Conservation (phyloP, 768 basidiomycete species). For the Hydnomerulius pinastri region DNA sequence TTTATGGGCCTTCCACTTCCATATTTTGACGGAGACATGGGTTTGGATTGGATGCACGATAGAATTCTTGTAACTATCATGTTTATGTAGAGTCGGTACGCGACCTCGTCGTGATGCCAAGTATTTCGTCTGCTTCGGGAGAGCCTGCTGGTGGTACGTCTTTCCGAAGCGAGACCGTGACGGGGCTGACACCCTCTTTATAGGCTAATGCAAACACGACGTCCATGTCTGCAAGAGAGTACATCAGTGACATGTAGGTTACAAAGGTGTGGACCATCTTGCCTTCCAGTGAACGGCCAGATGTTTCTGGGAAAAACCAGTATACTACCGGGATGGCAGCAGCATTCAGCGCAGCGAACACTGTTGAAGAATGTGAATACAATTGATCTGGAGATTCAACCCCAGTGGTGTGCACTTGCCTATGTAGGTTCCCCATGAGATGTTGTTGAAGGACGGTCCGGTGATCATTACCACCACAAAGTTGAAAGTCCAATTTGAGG, state of each 20-base stretch:
- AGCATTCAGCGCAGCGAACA: constrained; percentile 59
- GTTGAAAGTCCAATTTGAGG: constrained; percentile 61
- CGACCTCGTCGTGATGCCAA: too few species aligned
- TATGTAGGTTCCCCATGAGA: constrained; percentile 62
- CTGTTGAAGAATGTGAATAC: constrained; percentile 20
- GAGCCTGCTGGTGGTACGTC: constrained; percentile 47
- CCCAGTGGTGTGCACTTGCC: too few species aligned
- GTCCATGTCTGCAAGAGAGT: constrained; percentile 52
- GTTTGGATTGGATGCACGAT: too few species aligned
- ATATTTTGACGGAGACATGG: too few species aligned
- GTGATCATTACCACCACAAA: constrained; percentile 63
- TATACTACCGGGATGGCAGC: constrained; percentile 59
- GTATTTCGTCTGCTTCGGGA: constrained; percentile 43
- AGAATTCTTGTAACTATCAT: too few species aligned
- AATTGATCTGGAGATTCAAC: too few species aligned
- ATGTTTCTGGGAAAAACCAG: constrained; percentile 63
- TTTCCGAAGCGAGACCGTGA: constrained; percentile 45
- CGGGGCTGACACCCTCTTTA: constrained; percentile 45
- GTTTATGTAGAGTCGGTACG: too few species aligned
- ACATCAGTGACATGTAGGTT: too few species aligned
- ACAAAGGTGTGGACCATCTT: constrained; percentile 44
- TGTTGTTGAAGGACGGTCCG: constrained; percentile 57
- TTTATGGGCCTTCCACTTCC: too few species aligned
- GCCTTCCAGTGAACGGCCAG: constrained; percentile 61
- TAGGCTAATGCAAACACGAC: constrained; percentile 48